Base-by-base conservation (phyloP, 257 asterid species). In the Echites panduratus region DNA sequence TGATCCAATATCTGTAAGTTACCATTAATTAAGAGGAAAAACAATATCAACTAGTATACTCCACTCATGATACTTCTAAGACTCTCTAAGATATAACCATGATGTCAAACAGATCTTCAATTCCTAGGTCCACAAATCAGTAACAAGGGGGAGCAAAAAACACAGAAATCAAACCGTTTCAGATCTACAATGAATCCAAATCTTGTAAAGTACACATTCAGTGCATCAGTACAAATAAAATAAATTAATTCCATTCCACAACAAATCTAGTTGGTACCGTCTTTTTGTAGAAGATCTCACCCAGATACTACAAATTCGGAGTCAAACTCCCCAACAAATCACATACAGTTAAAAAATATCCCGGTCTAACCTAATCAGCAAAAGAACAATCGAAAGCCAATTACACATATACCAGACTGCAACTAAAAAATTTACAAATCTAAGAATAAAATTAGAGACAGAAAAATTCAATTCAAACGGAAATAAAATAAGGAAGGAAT, bases 121-220 rank as follows among this genome's bases (percentile, higher is more conserved):
- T 22, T 45, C 9, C 16, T 29, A 27, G 27, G 43, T 7, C 35
- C 2, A 63, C 5, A 63, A 73, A 73, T 64, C 62, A 41, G 1
- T n/a, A n/a, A n/a, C n/a, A n/a, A n/a, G n/a, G n/a, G n/a, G 9
- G 14, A 17, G 13, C 11, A 10, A 41, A 10, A 5, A 7, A 58
- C 16, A 22, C 11, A 7, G 22, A 11, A 29, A 56, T 11, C 8
- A 16, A 27, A 4, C 6, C 14, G 17, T 0, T 32, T 5, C 72
- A 38, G 74, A 75, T 69, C 79, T 45, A 32, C 26, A 47, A 47
- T 16, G 26, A 69, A 29, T 69, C 49, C 61, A 2, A 29, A 19
- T 69, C 12, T 40, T 1, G 6, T 2, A 47, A 3, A 26, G 9
- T 16, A 0, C 27, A 24, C 70, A 4, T 3, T 67, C 3, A 7